These are phyloP conservation scores for Candida lessepsii DNA, from an alignment of 805 yeast species.

Conservation along the genomic window DNA sequence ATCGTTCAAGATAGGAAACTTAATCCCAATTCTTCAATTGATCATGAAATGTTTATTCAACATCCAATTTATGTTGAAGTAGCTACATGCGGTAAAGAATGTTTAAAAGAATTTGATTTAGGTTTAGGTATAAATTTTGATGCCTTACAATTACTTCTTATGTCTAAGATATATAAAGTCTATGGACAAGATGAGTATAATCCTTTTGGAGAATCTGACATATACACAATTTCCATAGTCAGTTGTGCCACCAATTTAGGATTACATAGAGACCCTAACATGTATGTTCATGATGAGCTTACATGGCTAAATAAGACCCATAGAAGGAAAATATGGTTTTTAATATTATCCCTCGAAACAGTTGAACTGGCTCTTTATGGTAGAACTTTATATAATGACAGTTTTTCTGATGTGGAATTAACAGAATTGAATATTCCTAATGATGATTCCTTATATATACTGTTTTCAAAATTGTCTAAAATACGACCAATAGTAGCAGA, in stretches of 20 bases:
- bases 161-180: slow-evolving; percentile 53
- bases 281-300: slow-evolving; percentile 22
- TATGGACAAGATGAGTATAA: slow-evolving; percentile 57
- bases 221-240: slow-evolving; percentile 19
- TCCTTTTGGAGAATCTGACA: slow-evolving; percentile 32
- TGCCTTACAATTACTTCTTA: slow-evolving; percentile 59
- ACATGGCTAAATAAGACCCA: slow-evolving; percentile 10
- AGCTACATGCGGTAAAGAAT: slow-evolving; percentile 45
- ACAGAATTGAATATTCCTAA: slow-evolving; percentile 10
- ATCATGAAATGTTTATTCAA: slow-evolving; percentile 24
- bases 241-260: slow-evolving; percentile 49
- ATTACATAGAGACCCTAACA: slow-evolving; percentile 48
- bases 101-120: slow-evolving; percentile 49
- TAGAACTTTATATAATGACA: slow-evolving; percentile 8
- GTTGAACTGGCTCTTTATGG: slow-evolving; percentile 14
- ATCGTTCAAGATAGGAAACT: neutral
- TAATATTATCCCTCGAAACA: slow-evolving; percentile 10
- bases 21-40: neutral
- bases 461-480: slow-evolving; percentile 5
- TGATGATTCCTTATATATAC: slow-evolving; percentile 11
- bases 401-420: slow-evolving; percentile 11
- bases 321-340: slow-evolving; percentile 16
- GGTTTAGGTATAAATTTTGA: slow-evolving; percentile 46
- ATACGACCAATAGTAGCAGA: slow-evolving; percentile 9
- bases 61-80: slow-evolving; percentile 42